Evolutionary conservation across 2,329 filamentous ascomycete genomes (phyloP).

Genomic region (Bretziella fagacearum): DNA sequence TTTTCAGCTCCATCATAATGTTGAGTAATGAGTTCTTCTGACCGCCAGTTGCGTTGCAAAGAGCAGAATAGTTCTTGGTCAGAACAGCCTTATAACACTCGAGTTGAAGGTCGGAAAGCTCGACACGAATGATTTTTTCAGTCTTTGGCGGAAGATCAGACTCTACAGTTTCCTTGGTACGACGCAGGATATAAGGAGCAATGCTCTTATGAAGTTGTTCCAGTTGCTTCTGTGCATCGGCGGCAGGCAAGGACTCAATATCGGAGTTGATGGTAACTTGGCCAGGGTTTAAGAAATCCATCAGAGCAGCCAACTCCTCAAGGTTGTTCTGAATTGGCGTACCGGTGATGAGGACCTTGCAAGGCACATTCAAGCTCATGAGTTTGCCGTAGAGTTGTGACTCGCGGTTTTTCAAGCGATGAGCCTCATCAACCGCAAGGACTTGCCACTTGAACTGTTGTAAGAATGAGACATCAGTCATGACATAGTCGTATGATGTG

Average conservation of each 20-base stretch:
- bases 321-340: slow-evolving; percentile 96
- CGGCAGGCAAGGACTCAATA: slow-evolving; percentile 60
- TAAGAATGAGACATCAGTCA: slow-evolving; percentile 69
- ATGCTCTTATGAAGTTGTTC: slow-evolving; percentile 72
- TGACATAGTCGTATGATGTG: slow-evolving; percentile 93
- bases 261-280: slow-evolving; percentile 82
- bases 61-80: slow-evolving; percentile 84
- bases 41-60: slow-evolving; percentile 77
- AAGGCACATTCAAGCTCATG: slow-evolving; percentile 70
- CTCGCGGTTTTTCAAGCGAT: slow-evolving; percentile 89
- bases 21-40: slow-evolving; percentile 92
- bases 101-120: slow-evolving; percentile 86
- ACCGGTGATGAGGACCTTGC: slow-evolving; percentile 83
- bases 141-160: slow-evolving; percentile 93
- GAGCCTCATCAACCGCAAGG: slow-evolving; percentile 88
- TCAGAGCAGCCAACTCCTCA: slow-evolving; percentile 74
- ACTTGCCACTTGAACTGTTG: slow-evolving; percentile 95
- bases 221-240: slow-evolving; percentile 73
- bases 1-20: slow-evolving; percentile 99
- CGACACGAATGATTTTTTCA: slow-evolving; percentile 96
- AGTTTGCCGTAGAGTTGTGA: slow-evolving; percentile 82
- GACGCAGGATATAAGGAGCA: slow-evolving; percentile 82
- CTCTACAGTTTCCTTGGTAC: slow-evolving; percentile 94
- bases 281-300: slow-evolving; percentile 96
- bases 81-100: slow-evolving; percentile 99